A percentile compares a stretch with the other conserved stretches of the same genome.
These are phyloP conservation scores for Fragaria nilgerrensis DNA, from an alignment of 306 rosid genomes.

Conservation along the genomic window DNA sequence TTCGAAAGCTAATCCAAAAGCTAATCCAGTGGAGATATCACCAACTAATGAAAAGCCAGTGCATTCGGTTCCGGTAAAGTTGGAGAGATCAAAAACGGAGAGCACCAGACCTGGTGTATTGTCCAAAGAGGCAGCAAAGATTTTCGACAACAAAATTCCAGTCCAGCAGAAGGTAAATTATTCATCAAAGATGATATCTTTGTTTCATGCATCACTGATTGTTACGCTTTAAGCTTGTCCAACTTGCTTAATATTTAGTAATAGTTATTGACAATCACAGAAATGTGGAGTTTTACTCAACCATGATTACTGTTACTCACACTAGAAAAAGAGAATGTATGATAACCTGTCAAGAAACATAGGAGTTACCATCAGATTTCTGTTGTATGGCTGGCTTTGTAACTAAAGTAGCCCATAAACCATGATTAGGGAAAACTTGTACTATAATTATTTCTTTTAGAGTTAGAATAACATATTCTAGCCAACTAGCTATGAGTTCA, in stretches of 20 bases:
- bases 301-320: neutral
- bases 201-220: neutral
- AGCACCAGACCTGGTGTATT: conserved; percentile 44
- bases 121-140: conserved; percentile 75
- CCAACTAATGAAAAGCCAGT: conserved; percentile 37
- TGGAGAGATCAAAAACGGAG: conserved; percentile 80
- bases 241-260: neutral
- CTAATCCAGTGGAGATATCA: conserved; percentile 43
- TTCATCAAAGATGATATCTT: neutral
- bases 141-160: conserved; percentile 59
- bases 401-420: no score
- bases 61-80: conserved; percentile 41
- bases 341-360: neutral
- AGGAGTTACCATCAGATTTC: neutral
- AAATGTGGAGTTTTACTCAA: neutral
- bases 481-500: neutral
- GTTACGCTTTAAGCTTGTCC: neutral
- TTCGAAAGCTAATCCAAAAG: conserved; percentile 49
- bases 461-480: neutral
- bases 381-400: neutral
- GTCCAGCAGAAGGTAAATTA: conserved; percentile 59
- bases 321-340: neutral
- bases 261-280: neutral
- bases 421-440: neutral
- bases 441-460: neutral